Evolutionary conservation across 768 basidiomycete genomes (phyloP).

Genomic region (Lepiota subincarnata): DNA sequence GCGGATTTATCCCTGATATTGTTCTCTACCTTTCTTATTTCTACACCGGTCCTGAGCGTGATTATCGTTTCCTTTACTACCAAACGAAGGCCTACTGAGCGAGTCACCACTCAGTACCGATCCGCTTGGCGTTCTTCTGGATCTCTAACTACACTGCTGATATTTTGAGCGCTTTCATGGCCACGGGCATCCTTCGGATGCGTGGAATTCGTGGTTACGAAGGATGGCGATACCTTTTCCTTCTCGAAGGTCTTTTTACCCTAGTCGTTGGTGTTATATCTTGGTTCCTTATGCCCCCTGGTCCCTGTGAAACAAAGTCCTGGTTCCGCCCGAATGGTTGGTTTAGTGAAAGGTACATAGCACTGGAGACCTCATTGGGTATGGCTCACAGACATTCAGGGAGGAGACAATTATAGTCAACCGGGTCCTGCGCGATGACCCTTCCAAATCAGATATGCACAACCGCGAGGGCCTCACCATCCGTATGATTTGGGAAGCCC

Average conservation of each 20-base stretch:
- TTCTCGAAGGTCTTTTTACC: constrained; percentile 50
- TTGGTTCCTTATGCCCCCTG: constrained; percentile 56
- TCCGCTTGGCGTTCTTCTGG: constrained; percentile 72
- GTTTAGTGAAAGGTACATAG: constrained; percentile 53
- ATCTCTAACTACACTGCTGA: constrained; percentile 50
- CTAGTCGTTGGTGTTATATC: constrained; percentile 46
- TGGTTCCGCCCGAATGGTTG: constrained; percentile 61
- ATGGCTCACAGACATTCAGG: constrained; percentile 21
- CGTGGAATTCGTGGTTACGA: constrained; percentile 48
- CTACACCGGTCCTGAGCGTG: constrained; percentile 55
- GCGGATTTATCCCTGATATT: constrained; percentile 61
- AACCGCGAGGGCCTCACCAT: constrained; percentile 59
- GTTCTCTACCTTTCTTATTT: constrained; percentile 65
- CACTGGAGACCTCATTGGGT: not conserved
- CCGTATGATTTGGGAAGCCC: constrained; percentile 44
- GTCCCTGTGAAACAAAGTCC: constrained; percentile 60
- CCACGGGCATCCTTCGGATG: constrained; percentile 55
- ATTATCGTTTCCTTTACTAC: constrained; percentile 17
- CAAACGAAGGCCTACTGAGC: not conserved
- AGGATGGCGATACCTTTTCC: constrained; percentile 59
- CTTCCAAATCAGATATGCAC: constrained; percentile 65
- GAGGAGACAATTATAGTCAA: constrained; percentile 67
- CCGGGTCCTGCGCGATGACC: constrained; percentile 60
- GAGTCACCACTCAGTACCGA: constrained; percentile 38
- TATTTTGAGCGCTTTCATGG: constrained; percentile 60